Base-by-base conservation (phyloP, 441 rosid species). In the Kokia cookei region DNA sequence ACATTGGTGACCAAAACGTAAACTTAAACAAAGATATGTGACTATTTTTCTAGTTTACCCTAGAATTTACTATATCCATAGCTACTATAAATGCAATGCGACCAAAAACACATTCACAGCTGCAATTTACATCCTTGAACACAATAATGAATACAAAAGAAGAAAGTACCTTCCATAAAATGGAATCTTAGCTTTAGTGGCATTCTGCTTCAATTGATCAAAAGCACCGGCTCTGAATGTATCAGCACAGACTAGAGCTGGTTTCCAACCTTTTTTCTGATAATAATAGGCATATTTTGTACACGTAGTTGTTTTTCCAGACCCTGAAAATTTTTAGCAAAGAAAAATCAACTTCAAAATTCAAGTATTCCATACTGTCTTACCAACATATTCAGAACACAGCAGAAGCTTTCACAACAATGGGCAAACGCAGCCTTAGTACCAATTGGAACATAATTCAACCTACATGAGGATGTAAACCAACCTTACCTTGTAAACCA, bases 161-260 rank as follows among this genome's bases (percentile, higher is more conserved):
- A 2, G 11, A 71, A 76, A 72, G 37, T 79, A 91, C 99, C 98
- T 93, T 85, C 98, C 99, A 78, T 92, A 90, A 67, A 93, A 96
- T 9, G 98, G 98, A 77, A 93, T 92, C 83, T 90, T 92, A 75
- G 98, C 98, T 83, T 93, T 96, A 2, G 98, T 89, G 19, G 98
- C 98, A 88, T 96, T 96, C 87, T 96, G 99, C 84, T 96, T 96
- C 77, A 96, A 79, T 84, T 91, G 97, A 91, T 96, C 99, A 74
- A 96, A 96, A 69, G 98, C 97, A 84, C 97, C 97, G 14, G 98
- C 99, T 85, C 98, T 91, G 80, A 96, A 92, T 19, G 99, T 96
- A 90, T 93, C 98, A 5, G 99, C 98, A 85, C 97, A 96, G 35
- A 96, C 97, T 50, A 96, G 81, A 76, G 97, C 97, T 11, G 99